Evolutionary conservation across 495 filamentous ascomycete genomes (phyloP).

Genomic region (Chaetomium tenue): DNA sequence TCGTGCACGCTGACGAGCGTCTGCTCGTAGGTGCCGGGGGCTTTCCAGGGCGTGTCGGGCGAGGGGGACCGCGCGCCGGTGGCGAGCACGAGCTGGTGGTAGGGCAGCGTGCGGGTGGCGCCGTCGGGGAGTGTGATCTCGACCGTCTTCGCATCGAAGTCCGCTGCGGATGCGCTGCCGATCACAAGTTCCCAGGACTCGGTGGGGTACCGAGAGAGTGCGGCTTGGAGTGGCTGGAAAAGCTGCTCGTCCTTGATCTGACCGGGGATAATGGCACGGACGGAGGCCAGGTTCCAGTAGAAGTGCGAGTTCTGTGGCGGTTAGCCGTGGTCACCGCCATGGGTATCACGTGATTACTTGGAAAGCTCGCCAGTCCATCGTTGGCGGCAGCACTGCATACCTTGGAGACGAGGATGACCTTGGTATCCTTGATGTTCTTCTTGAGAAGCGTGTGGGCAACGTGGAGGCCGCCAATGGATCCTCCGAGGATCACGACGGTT

Average conservation of each 20-base stretch:
- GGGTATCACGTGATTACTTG: slow-evolving; percentile 13
- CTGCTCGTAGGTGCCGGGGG: slow-evolving; percentile 40
- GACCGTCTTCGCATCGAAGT: slow-evolving; percentile 58
- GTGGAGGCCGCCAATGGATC: slow-evolving; percentile 52
- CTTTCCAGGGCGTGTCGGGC: slow-evolving; percentile 45
- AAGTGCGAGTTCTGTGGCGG: slow-evolving; percentile 49
- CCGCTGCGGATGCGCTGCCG: slow-evolving; percentile 40
- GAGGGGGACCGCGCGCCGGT: slow-evolving; percentile 78
- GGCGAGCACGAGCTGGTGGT: slow-evolving; percentile 86
- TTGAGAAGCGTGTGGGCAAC: slow-evolving; percentile 56
- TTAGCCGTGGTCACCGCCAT: slow-evolving; percentile 24
- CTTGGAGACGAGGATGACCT: slow-evolving; percentile 49
- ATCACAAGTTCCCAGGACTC: slow-evolving; percentile 44
- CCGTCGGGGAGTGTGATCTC: slow-evolving; percentile 35
- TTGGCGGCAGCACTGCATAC: slow-evolving; percentile 26
- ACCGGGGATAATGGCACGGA: slow-evolving; percentile 54
- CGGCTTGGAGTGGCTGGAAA: slow-evolving; percentile 43
- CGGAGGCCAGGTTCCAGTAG: slow-evolving; percentile 57
- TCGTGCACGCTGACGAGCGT: slow-evolving; percentile 28
- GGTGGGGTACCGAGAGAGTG: slow-evolving; percentile 43
- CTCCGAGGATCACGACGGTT: slow-evolving; percentile 56
- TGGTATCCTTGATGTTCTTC: slow-evolving; percentile 42
- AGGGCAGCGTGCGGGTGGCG: slow-evolving; percentile 42
- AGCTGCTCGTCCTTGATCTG: slow-evolving; percentile 48
- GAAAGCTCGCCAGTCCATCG: too few relatives aligned